These are phyloP conservation scores for Paraphoma sp. DNA, from an alignment of 2,329 filamentous ascomycete species.

Conservation along the genomic window DNA sequence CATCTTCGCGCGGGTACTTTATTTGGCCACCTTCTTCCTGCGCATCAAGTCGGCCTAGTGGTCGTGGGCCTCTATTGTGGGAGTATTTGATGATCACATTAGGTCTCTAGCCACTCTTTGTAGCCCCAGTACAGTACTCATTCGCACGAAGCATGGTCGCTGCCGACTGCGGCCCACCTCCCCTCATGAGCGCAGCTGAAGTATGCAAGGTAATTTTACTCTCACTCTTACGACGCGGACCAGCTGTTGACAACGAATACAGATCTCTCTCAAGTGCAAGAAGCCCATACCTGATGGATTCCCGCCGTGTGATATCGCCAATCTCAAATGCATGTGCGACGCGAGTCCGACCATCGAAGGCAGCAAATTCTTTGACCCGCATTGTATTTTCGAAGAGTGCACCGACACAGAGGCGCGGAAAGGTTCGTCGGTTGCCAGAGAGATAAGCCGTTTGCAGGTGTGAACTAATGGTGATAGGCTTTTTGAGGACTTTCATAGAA, in stretches of 20 bases:
- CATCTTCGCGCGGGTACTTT: neutral
- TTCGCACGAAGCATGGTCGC: neutral
- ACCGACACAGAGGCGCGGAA: conserved; percentile 1
- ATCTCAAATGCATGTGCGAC: conserved; percentile 7
- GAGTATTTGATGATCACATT: too few relatives aligned
- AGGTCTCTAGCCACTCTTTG: too few relatives aligned
- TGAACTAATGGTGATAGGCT: conserved; percentile 14
- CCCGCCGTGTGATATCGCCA: neutral
- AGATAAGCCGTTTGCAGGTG: too few relatives aligned
- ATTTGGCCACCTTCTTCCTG: too few relatives aligned
- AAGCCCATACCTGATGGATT: neutral
- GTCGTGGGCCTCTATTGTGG: too few relatives aligned
- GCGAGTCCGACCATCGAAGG: neutral
- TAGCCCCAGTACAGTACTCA: too few relatives aligned
- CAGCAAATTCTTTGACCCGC: conserved; percentile 9
- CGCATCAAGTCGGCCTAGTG: too few relatives aligned
- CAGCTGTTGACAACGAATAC: too few relatives aligned
- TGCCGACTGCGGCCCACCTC: neutral
- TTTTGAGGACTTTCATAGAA: conserved; percentile 5
- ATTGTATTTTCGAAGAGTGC: conserved; percentile 13
- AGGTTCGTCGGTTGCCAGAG: conserved; percentile 4
- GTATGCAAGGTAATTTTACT: neutral
- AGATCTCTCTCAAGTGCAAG: conserved; percentile 5
- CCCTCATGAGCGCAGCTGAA: neutral
- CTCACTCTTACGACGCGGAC: too few relatives aligned